Percentiles rank a stretch among this genome's conserved stretches.
These are phyloP conservation scores for Debaryomyces prosopidis DNA, from an alignment of 805 yeast genomes.

Conservation along the genomic window DNA sequence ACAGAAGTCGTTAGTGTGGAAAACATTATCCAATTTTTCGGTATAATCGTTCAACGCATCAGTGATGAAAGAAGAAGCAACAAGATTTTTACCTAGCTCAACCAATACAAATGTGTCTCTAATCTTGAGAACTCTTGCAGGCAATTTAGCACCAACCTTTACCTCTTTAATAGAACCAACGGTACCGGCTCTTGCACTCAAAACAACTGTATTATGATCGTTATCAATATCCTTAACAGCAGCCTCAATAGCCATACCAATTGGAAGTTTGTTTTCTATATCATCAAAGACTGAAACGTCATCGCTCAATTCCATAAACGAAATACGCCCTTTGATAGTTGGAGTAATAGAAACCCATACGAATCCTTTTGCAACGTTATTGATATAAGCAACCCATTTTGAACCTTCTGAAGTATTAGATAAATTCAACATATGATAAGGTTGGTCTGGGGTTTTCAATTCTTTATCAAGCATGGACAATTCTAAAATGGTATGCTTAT, in stretches of 20 bases:
- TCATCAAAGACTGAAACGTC: slow-evolving; percentile 49
- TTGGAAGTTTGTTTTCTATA: slow-evolving; percentile 59
- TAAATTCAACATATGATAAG: slow-evolving; percentile 31
- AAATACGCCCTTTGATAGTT: slow-evolving; percentile 61
- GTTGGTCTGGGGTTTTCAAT: slow-evolving; percentile 23
- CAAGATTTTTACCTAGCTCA: slow-evolving; percentile 62
- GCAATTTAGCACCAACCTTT: slow-evolving; percentile 52
- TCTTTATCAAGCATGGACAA: slow-evolving; percentile 54
- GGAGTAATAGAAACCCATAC: slow-evolving; percentile 75
- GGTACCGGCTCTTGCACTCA: slow-evolving; percentile 49
- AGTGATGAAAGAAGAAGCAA: slow-evolving; percentile 67
- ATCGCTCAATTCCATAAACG: slow-evolving; percentile 62
- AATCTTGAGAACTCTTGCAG: slow-evolving; percentile 63
- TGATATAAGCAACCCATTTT: slow-evolving; percentile 60
- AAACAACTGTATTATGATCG: slow-evolving; percentile 50
- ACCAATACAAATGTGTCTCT: slow-evolving; percentile 63
- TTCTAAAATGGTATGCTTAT: slow-evolving; percentile 62
- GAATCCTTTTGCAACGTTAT: slow-evolving; percentile 58
- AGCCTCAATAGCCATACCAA: slow-evolving; percentile 70
- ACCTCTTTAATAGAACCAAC: slow-evolving; percentile 50
- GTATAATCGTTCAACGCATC: slow-evolving; percentile 76
- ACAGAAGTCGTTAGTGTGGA: slow-evolving; percentile 51
- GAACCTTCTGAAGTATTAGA: slow-evolving; percentile 51
- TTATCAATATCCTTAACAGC: slow-evolving; percentile 54
- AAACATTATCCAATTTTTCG: slow-evolving; percentile 50